Evolutionary conservation across 345 rosid species (phyloP).

Genomic region (Acer negundo): DNA sequence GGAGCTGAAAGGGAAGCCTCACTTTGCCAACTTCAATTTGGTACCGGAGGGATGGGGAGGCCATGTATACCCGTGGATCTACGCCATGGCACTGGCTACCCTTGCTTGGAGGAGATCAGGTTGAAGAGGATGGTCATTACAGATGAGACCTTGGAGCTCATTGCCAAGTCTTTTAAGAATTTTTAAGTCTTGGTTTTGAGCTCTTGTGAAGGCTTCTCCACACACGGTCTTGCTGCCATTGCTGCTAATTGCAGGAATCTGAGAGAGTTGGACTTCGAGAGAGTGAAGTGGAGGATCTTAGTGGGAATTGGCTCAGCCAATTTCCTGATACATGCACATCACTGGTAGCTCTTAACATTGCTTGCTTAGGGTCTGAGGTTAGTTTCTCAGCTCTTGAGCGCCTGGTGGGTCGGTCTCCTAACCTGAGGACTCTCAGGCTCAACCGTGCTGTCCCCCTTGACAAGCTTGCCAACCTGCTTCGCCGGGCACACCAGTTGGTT

Average conservation of each 20-base stretch:
- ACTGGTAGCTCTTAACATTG: constrained; percentile 77
- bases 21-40: constrained; percentile 88
- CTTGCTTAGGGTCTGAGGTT: constrained; percentile 76
- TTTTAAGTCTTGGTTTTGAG: constrained; percentile 74
- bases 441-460: constrained; percentile 75
- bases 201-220: constrained; percentile 90
- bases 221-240: constrained; percentile 92
- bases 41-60: constrained; percentile 99
- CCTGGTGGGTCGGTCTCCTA: constrained; percentile 68
- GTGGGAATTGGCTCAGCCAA: constrained; percentile 88
- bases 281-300: constrained; percentile 82
- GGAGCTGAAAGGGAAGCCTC: constrained; percentile 92
- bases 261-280: constrained; percentile 83
- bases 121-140: constrained; percentile 91
- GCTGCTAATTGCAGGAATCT: constrained; percentile 92
- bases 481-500: constrained; percentile 74
- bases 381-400: constrained; percentile 75
- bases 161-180: constrained; percentile 72
- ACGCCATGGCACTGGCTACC: constrained; percentile 53
- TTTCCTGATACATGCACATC: constrained; percentile 83
- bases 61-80: constrained; percentile 74
- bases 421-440: constrained; percentile 70
- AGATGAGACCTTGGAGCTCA: constrained; percentile 77
- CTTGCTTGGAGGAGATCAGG: constrained; percentile 74
- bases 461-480: constrained; percentile 63